phyloP scores from a whole-genome alignment of 2,329 filamentous ascomycete genomes.

The Colletotrichum sp. region DNA sequence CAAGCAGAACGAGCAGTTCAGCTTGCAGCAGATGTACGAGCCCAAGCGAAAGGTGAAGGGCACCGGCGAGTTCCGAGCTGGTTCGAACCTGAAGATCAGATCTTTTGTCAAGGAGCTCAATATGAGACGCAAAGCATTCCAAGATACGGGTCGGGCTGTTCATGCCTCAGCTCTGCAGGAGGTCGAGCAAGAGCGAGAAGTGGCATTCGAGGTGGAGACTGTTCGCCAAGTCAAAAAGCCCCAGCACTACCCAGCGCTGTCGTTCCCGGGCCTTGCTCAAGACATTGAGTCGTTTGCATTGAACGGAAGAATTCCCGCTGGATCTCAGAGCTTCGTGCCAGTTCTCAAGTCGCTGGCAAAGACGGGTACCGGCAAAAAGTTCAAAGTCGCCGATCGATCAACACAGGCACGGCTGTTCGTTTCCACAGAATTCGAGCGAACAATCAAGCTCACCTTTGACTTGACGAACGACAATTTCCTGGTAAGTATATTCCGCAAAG shows the following conservation, averaged over 20 bases:
- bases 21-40: conserved; percentile 63
- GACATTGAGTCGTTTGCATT: conserved; percentile 50
- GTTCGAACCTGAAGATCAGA: conserved; percentile 23
- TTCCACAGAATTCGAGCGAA: conserved; percentile 52
- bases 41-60: conserved; percentile 21
- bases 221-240: conserved; percentile 60
- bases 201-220: conserved; percentile 62
- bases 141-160: conserved; percentile 44
- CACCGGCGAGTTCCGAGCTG: conserved; percentile 24
- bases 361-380: conserved; percentile 39
- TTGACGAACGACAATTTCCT: conserved; percentile 37
- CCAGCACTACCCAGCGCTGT: conserved; percentile 39
- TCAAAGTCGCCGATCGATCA: conserved; percentile 25
- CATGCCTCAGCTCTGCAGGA: conserved; percentile 62
- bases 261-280: conserved; percentile 50
- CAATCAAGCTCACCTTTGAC: conserved; percentile 37
- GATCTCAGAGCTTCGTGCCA: conserved; percentile 41
- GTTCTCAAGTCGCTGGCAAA: conserved; percentile 45
- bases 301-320: conserved; percentile 45
- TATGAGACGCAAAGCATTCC: conserved; percentile 30
- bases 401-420: conserved; percentile 36
- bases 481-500: conserved; percentile 22
- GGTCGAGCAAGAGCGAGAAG: conserved; percentile 63
- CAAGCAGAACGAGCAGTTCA: conserved; percentile 59
- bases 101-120: conserved; percentile 37